Conservation (phyloP, 805 yeast species). For the Jamesozyma jinghongensis region DNA sequence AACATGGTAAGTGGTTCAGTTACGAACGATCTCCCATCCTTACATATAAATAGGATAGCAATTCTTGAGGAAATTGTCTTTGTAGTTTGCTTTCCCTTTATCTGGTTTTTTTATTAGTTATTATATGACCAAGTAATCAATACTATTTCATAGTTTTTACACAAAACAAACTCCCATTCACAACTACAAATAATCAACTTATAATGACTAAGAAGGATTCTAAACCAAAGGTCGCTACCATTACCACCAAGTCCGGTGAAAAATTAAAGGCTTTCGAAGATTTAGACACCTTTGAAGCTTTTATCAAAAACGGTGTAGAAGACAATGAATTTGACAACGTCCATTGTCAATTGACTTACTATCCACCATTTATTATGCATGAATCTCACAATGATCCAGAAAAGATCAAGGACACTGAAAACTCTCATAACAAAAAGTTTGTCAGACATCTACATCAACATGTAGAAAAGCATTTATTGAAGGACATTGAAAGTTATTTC, state of each 20-base stretch:
- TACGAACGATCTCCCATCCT: no score
- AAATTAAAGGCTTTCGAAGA: constrained; percentile 46
- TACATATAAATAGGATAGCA: no score
- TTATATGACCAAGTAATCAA: no score
- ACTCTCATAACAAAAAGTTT: constrained; percentile 62
- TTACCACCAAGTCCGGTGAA: constrained; percentile 27
- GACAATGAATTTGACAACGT: constrained; percentile 65
- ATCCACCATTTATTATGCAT: constrained; percentile 65
- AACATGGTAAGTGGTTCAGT: no score
- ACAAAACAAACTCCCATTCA: background rate
- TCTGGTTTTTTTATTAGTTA: no score
- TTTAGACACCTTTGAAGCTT: constrained; percentile 54
- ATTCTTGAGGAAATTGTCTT: no score
- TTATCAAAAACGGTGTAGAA: constrained; percentile 62
- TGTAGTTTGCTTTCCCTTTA: no score
- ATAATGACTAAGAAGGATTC: constrained; percentile 20
- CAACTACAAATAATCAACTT: background rate
- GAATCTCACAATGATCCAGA: constrained; percentile 64
- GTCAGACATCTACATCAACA: constrained; percentile 72
- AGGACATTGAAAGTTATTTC: constrained; percentile 53
- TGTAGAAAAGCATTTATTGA: constrained; percentile 58
- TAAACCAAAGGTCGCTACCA: constrained; percentile 24
- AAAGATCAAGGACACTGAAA: constrained; percentile 62
- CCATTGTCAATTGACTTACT: constrained; percentile 57
- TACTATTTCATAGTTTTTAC: background rate